Evolutionary conservation across 2,329 filamentous ascomycete genomes (phyloP), one percentile per base, ranked within the genome.

Genomic region (Domatiomyces catenatus): DNA sequence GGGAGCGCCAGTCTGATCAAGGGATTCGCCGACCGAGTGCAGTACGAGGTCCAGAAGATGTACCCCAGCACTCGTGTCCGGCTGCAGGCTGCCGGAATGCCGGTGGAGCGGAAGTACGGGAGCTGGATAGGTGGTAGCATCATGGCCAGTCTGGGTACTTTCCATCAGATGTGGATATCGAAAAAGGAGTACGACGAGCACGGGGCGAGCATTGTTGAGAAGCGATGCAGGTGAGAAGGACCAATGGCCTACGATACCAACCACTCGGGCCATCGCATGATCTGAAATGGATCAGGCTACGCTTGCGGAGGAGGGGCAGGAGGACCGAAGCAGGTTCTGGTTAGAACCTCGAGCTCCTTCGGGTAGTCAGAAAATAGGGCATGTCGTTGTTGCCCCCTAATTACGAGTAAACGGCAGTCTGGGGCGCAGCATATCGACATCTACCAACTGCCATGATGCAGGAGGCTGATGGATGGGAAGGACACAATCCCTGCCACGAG

Each of bases 81-180:
- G 67, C 80, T 98, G 39, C 84, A 92, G 60, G 87, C 92, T 0
- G 83, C 88, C 0, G 86, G 87, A 17, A 80, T 90, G 60, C 85
- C 85, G 0, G 85, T 83, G 39, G 93, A 98, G 74, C 74, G 93
- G 49, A 84, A 88, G 58, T 96, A 94, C 67, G 89, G 86, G 19
- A 82, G 86, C 47, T 98, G 92, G 90, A 88, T 98, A 59, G 92
- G 93, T 46, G 92, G 92, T 45, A 95, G 88, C 68, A 95, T 98
- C 60, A 72, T 98, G 59, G 89, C 86, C 5, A 95, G 89, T 67
- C 68, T 98, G 69, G 93, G 93, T 8, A 94, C 89, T 12, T 98
- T 98, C 70, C 92, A 98, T 71, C 92, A 98, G 73, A 90, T 98
- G 84, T 98, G 92, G 92, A 93, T 98, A 60, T 90, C 84, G 20